These are phyloP conservation scores for Leccinum sublutescens DNA, from an alignment of 768 basidiomycete species.

Conservation along the genomic window DNA sequence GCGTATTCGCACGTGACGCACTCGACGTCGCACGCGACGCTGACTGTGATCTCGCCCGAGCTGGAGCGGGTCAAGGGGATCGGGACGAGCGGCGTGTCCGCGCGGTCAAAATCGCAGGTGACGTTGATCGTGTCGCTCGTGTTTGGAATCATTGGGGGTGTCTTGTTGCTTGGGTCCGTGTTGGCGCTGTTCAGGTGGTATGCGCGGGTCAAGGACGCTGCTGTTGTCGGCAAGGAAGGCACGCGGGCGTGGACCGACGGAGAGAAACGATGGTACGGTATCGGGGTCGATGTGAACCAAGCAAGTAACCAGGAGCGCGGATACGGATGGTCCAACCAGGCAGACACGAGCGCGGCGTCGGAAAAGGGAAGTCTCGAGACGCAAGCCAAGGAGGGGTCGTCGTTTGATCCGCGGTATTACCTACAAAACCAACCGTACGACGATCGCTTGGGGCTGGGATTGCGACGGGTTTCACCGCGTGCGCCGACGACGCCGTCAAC, in stretches of 20 bases:
- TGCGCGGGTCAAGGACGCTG: slow-evolving; percentile 58
- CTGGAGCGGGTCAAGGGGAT: slow-evolving; percentile 37
- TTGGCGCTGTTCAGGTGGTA: slow-evolving; percentile 57
- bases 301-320: slow-evolving; percentile 17
- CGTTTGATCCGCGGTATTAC: slow-evolving; percentile 17
- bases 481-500: slow-evolving; percentile 41
- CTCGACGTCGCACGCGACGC: slow-evolving; percentile 65
- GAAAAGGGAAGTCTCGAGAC: slow-evolving; percentile 36
- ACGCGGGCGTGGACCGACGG: slow-evolving; percentile 56
- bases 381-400: slow-evolving; percentile 16
- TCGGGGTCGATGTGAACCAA: slow-evolving; percentile 34
- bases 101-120: slow-evolving; percentile 46
- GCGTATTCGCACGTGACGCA: slow-evolving; percentile 67
- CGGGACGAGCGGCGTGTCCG: slow-evolving; percentile 37
- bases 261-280: slow-evolving; percentile 70
- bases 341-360: slow-evolving; percentile 25
- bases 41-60: slow-evolving; percentile 48
- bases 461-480: slow-evolving; percentile 49
- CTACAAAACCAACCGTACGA: slow-evolving; percentile 19
- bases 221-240: slow-evolving; percentile 58
- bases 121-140: slow-evolving; percentile 59
- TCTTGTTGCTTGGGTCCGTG: slow-evolving; percentile 52
- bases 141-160: slow-evolving; percentile 60
- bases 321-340: slow-evolving; percentile 33
- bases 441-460: slow-evolving; percentile 40